Percentiles rank a stretch among this genome's conserved stretches.
Conservation (phyloP, 495 filamentous ascomycete species). For the Trichodelitschia bisporula region DNA sequence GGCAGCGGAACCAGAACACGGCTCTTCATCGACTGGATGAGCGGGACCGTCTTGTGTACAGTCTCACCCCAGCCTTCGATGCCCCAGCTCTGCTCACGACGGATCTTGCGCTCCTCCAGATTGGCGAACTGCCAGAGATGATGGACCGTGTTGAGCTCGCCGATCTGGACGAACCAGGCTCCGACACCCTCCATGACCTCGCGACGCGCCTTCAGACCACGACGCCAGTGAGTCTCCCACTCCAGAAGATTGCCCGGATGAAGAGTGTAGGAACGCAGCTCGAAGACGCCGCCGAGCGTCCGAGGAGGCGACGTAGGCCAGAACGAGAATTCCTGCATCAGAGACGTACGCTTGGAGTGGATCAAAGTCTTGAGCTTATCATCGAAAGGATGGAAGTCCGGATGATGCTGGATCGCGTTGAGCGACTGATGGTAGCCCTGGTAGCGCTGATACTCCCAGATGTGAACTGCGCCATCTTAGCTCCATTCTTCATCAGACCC, state of each 20-base stretch:
- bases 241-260: constrained; percentile 88
- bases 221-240: constrained; percentile 98
- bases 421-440: constrained; percentile 85
- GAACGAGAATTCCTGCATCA: constrained; percentile 99
- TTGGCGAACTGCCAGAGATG: constrained; percentile 98
- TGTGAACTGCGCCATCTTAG: constrained; percentile 40
- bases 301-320: constrained; percentile 91
- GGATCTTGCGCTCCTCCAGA: constrained; percentile 73
- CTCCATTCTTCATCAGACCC: constrained; percentile 3
- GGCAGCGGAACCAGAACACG: constrained; percentile 82
- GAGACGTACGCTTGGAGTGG: constrained; percentile 55
- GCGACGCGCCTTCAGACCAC: constrained; percentile 62
- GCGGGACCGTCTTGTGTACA: constrained; percentile 91
- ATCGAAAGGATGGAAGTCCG: constrained; percentile 64
- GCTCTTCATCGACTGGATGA: constrained; percentile 92
- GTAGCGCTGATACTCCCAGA: constrained; percentile 98
- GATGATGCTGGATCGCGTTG: constrained; percentile 53
- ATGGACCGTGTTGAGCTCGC: constrained; percentile 91
- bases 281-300: constrained; percentile 74
- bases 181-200: constrained; percentile 98
- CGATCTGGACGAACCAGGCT: constrained; percentile 97
- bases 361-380: constrained; percentile 57
- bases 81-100: constrained; percentile 84
- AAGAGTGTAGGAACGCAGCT: constrained; percentile 89
- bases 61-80: constrained; percentile 94